Percentiles rank a stretch among this genome's conserved stretches.
These are phyloP conservation scores for Knoxdaviesia capensis DNA, from an alignment of 2,329 filamentous ascomycete species.

Conservation along the genomic window DNA sequence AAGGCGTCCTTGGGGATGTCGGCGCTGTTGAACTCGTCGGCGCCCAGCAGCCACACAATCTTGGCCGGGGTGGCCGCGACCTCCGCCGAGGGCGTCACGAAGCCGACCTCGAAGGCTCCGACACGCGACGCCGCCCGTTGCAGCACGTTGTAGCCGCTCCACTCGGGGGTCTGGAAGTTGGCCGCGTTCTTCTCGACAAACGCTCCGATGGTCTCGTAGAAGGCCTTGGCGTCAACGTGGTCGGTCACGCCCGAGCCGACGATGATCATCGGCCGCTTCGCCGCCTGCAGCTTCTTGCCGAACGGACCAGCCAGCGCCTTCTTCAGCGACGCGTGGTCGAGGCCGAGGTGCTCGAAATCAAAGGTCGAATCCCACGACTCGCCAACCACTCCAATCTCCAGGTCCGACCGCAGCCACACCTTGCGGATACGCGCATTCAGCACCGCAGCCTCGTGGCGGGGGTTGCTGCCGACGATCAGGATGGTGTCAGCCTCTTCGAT, in stretches of 20 bases:
- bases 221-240: conserved; percentile 75
- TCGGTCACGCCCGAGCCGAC: conserved; percentile 84
- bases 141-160: conserved; percentile 95
- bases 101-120: conserved; percentile 90
- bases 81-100: conserved; percentile 63
- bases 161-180: conserved; percentile 75
- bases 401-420: conserved; percentile 88
- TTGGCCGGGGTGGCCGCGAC: conserved; percentile 78
- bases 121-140: conserved; percentile 83
- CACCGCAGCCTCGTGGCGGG: conserved; percentile 83
- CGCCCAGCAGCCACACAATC: conserved; percentile 90
- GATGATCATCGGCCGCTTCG: conserved; percentile 91
- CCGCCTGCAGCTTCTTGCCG: conserved; percentile 74
- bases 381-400: conserved; percentile 81
- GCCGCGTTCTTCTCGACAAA: conserved; percentile 88
- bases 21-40: conserved; percentile 68
- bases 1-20: conserved; percentile 94
- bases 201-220: conserved; percentile 73
- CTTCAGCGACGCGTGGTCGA: conserved; percentile 63
- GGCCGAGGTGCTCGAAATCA: conserved; percentile 79
- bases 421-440: conserved; percentile 94
- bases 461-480: conserved; percentile 85
- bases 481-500: conserved; percentile 88
- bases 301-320: conserved; percentile 68
- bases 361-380: conserved; percentile 88